These are phyloP conservation scores for Amylocarpus encephaloides DNA, from an alignment of 2,329 filamentous ascomycete species.

Conservation along the genomic window DNA sequence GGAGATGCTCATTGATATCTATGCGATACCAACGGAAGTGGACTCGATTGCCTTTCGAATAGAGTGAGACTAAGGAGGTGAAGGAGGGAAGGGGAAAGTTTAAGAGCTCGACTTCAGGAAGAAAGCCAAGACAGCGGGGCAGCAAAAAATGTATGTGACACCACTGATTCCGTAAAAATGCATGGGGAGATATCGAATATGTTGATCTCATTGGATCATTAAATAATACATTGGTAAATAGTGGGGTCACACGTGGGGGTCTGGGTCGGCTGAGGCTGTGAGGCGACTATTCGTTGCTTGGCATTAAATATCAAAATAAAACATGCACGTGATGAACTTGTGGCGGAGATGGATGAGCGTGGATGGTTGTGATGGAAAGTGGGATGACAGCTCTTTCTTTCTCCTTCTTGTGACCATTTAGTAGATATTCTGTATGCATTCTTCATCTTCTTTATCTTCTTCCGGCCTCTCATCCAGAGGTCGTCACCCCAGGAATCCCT, in stretches of 20 bases:
- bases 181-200: neutral
- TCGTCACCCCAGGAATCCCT: conserved; percentile 63
- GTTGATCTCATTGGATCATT: neutral
- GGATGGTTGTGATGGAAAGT: neutral
- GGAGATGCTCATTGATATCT: conserved; percentile 5
- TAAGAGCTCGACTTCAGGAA: neutral
- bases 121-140: neutral
- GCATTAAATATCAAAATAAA: neutral
- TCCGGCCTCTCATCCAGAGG: no score
- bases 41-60: neutral
- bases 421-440: no score
- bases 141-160: conserved; percentile 1
- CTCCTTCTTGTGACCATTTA: no score
- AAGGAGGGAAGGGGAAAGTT: neutral
- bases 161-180: neutral
- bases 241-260: neutral
- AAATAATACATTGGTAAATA: neutral
- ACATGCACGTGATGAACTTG: neutral
- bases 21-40: conserved; percentile 3
- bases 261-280: neutral
- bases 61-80: neutral
- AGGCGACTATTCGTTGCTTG: neutral
- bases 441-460: no score
- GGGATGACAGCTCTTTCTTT: no score
- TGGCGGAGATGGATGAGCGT: neutral